A percentile compares a stretch with the other conserved stretches of the same genome.
phyloP scores from a whole-genome alignment of 768 basidiomycete genomes.

The Tylopilus plumbeoviolaceoides region DNA sequence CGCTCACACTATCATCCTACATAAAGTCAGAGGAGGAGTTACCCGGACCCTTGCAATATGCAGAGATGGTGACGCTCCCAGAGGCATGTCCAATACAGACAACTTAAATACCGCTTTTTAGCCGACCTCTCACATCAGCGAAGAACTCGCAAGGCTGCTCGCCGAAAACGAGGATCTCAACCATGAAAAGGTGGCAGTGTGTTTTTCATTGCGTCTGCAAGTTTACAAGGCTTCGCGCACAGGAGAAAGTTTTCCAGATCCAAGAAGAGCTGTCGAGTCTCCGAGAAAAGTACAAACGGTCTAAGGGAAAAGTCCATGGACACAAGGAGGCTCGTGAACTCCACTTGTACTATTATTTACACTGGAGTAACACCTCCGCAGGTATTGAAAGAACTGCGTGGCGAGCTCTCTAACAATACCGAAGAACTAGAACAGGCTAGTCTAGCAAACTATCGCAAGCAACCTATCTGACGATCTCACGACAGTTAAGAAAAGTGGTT shows the following conservation, averaged over 20 bases:
- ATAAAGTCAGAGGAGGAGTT: constrained; percentile 23
- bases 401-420: constrained; percentile 11
- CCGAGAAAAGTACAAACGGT: constrained; percentile 19
- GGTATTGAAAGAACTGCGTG: constrained; percentile 19
- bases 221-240: not conserved
- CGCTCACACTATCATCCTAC: not conserved
- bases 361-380: constrained; percentile 5
- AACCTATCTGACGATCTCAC: not conserved
- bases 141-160: constrained; percentile 12
- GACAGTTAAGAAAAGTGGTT: constrained; percentile 10
- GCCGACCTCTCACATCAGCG: constrained; percentile 7
- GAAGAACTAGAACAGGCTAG: constrained; percentile 23
- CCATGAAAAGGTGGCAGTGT: constrained; percentile 10
- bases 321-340: constrained; percentile 18
- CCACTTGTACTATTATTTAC: not conserved
- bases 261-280: constrained; percentile 15
- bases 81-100: not conserved
- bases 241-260: constrained; percentile 13
- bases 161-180: constrained; percentile 15
- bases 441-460: not conserved
- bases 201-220: not conserved
- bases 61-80: constrained; percentile 3
- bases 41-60: not conserved
- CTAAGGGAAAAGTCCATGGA: constrained; percentile 16
- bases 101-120: constrained; percentile 5